Base-by-base conservation (phyloP, 1,284 basidiomycete species). In the Fomes fomentarius region DNA sequence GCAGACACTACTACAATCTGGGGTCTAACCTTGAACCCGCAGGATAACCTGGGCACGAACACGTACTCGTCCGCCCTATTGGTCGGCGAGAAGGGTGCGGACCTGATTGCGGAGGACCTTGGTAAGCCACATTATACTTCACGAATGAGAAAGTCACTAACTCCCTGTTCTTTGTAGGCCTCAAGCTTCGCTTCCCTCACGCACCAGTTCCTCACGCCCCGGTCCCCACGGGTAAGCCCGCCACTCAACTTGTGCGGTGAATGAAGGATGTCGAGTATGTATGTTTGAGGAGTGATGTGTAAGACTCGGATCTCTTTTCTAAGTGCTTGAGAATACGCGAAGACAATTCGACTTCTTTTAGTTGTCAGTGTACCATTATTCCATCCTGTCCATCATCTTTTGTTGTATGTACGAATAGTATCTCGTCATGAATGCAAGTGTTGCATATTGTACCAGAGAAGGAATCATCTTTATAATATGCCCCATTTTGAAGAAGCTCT, bases 1-100 rank as follows among this genome's bases (percentile, higher is more conserved):
- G 22, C 30, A 6, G 6, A 47, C 25, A 10, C 5, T n/a, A n/a
- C n/a, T n/a, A n/a, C n/a, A n/a, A n/a, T n/a, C 14, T 52, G 28
- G n/a, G n/a, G n/a, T n/a, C n/a, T n/a, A 37, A 11, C 5, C 12
- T 42, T 41, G 3, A 11, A 10, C 12, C 12, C 52, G 22, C 54
- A 85, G 80, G 85, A 87, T 61, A 87, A 87, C 71, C 70, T 87
- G 56, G 85, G 85, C 52, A 87, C 85, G 26, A 87, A 87, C 75
- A 87, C 84, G 8, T 87, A 87, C 71, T 87, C 84, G 26, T 84
- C 84, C 47, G 84, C 85, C 21, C 70, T 87, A 52, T 74, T 87
- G 37, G 82, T 87, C 37, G 85, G 85, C 40, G 85, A 88, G 77
- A 87, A 87, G 72, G 85, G 82, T 43, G 85, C 84, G 5, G 73